Conservation (phyloP, 2,329 filamentous ascomycete genomes). For the Fulvia fulva region DNA sequence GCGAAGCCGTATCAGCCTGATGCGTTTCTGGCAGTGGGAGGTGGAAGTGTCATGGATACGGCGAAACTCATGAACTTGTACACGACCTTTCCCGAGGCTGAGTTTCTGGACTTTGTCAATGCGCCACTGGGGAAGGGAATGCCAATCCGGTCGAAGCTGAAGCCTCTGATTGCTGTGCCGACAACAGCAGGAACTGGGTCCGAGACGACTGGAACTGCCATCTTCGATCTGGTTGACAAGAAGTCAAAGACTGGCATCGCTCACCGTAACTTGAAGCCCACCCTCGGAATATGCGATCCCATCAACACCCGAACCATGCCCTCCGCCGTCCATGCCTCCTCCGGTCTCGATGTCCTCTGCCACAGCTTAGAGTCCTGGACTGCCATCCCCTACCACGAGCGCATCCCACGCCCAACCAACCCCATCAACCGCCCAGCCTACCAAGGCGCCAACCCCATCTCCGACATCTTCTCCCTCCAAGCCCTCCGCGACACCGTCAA, state of each 20-base stretch:
- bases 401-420: conserved; percentile 77
- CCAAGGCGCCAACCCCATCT: conserved; percentile 95
- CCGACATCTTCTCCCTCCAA: conserved; percentile 90
- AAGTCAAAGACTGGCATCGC: conserved; percentile 94
- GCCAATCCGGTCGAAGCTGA: conserved; percentile 67
- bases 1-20: conserved; percentile 76
- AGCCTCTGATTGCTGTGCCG: conserved; percentile 75
- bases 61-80: conserved; percentile 99
- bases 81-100: conserved; percentile 81
- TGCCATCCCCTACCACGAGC: conserved; percentile 88
- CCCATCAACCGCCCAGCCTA: conserved; percentile 90
- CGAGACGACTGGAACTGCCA: conserved; percentile 95
- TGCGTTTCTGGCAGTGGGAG: conserved; percentile 85
- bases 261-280: conserved; percentile 92
- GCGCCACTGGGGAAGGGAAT: conserved; percentile 82
- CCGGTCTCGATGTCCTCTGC: conserved; percentile 90
- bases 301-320: conserved; percentile 97
- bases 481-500: conserved; percentile 81
- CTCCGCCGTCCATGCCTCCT: conserved; percentile 83
- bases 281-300: conserved; percentile 78
- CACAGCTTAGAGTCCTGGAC: conserved; percentile 97
- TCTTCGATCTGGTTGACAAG: conserved; percentile 89
- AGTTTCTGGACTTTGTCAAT: conserved; percentile 97
- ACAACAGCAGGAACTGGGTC: conserved; percentile 85
- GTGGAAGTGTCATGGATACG: conserved; percentile 95